phyloP scores from a whole-genome alignment of 495 filamentous ascomycete genomes.

The Arthonia radiata region DNA sequence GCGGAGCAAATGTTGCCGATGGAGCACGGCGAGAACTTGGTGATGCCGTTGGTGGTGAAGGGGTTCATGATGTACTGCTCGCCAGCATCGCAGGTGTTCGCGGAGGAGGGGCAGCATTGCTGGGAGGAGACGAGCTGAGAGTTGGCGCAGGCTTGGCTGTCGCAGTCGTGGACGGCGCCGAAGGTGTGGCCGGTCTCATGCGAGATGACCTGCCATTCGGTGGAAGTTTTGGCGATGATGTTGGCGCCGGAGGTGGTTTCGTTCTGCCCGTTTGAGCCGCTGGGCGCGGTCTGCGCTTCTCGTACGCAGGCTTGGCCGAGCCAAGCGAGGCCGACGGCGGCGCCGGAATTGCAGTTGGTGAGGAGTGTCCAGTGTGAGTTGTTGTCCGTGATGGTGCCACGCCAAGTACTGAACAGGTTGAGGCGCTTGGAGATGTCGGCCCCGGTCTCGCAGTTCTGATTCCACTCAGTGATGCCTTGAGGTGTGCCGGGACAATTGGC shows the following conservation, averaged over 20 bases:
- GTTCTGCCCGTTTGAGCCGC: slow-evolving; percentile 16
- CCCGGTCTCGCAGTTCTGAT: slow-evolving; percentile 39
- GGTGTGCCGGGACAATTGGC: slow-evolving; percentile 39
- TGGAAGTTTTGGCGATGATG: slow-evolving; percentile 61
- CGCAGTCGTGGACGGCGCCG: slow-evolving; percentile 89
- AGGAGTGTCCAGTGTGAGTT: slow-evolving; percentile 91
- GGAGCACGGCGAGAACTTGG: slow-evolving; percentile 60
- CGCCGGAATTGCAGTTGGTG: slow-evolving; percentile 58
- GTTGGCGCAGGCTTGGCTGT: slow-evolving; percentile 33
- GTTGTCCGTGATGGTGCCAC: slow-evolving; percentile 41
- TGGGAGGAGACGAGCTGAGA: slow-evolving; percentile 29
- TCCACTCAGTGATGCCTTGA: slow-evolving; percentile 49
- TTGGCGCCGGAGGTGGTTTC: slow-evolving; percentile 66
- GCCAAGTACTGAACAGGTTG: slow-evolving; percentile 74
- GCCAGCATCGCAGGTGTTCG: slow-evolving; percentile 45
- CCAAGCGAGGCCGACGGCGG: slow-evolving; percentile 88
- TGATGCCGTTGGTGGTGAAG: slow-evolving; percentile 45
- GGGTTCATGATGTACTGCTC: slow-evolving; percentile 88
- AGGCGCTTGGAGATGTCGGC: slow-evolving; percentile 54
- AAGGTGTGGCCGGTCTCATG: slow-evolving; percentile 80
- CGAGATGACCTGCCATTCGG: slow-evolving; percentile 90
- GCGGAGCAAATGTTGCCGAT: slow-evolving; percentile 93
- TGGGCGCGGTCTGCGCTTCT: slow-evolving; percentile 10
- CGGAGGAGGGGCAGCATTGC: slow-evolving; percentile 66
- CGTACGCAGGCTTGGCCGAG: slow-evolving; percentile 62